Evolutionary conservation across 2,329 filamentous ascomycete species (phyloP), one percentile per base, ranked within the genome.

Genomic region (Onygena corvina): DNA sequence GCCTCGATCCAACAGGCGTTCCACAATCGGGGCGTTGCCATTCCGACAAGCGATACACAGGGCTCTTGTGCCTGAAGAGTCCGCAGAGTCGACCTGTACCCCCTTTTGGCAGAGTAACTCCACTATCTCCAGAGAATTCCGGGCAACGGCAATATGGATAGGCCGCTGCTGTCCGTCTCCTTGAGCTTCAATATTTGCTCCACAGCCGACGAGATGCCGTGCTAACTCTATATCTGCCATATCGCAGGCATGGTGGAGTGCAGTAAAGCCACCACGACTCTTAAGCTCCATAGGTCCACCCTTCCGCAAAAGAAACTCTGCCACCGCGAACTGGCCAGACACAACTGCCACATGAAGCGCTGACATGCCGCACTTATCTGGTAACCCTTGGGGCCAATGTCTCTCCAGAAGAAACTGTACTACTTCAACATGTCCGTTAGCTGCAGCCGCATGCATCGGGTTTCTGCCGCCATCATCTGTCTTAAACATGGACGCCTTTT

Each of bases 181-280:
- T 27, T 59, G 57, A 1, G 63, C 61, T 54, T 69, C 65, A 12
- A 68, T 56, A 27, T 62, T 55, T 9, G 64, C 62, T 8, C 58
- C 61, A 27, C 54, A 60, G 29, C 59, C 54, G n/a, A 69, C 53
- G 4, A 69, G 55, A 20, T 67, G 55, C 14, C 56, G 58, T 1
- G 63, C 56, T 12, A 65, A 59, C 9, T 61, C 62, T 9, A 57
- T 27, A 44, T 54, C 62, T 44, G 61, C 54, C 7, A 59, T 55
- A 34, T 59, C 54, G 29, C 65, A 67, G 29, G 66, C 65, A 54
- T 68, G 68, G 50, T 69, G 66, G 33, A 68, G 59, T 1, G 64
- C 54, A 16, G 61, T 60, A 9, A 64, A 52, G 2, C 59, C 59
- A 9, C 57, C 52, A 2, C 49, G 52, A 48, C 65, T 68, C 35